These are phyloP conservation scores for Penicillium vulpinum DNA, from an alignment of 2,329 filamentous ascomycete genomes.

Conservation along the genomic window DNA sequence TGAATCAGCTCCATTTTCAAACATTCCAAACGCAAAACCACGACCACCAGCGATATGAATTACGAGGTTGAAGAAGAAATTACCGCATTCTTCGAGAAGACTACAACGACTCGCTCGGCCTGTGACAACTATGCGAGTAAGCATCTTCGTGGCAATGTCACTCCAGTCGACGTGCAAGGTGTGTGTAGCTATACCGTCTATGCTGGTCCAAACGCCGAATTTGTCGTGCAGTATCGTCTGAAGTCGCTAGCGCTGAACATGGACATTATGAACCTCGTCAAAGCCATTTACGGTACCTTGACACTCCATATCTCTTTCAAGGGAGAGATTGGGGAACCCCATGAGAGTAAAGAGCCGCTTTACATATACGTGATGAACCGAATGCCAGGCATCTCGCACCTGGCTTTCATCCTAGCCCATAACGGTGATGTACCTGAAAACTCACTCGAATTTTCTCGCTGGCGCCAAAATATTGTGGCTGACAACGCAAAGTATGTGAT, in stretches of 20 bases:
- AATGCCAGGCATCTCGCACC: slow-evolving; percentile 37
- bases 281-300: slow-evolving; percentile 35
- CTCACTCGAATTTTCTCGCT: slow-evolving; percentile 33
- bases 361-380: slow-evolving; percentile 39
- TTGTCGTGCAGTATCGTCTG: slow-evolving; percentile 43
- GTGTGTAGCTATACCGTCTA: slow-evolving; percentile 46
- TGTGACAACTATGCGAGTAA: slow-evolving; percentile 28
- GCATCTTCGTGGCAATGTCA: slow-evolving; percentile 32
- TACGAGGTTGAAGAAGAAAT: slow-evolving; percentile 23
- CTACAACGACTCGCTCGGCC: slow-evolving; percentile 19
- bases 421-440: slow-evolving; percentile 34
- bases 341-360: slow-evolving; percentile 33
- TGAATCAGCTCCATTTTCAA: no score
- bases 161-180: slow-evolving; percentile 40
- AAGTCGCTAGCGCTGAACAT: slow-evolving; percentile 36
- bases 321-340: slow-evolving; percentile 31
- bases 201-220: slow-evolving; percentile 35
- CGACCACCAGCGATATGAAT: slow-evolving; percentile 6
- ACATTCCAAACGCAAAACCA: no score
- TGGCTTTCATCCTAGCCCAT: slow-evolving; percentile 41
- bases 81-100: slow-evolving; percentile 20
- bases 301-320: slow-evolving; percentile 29
- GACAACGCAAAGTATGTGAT: slow-evolving; percentile 34
- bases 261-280: slow-evolving; percentile 32
- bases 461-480: slow-evolving; percentile 37